Evolutionary conservation across 2,329 filamentous ascomycete genomes (phyloP).

Genomic region (Paecilomyces formosus): DNA sequence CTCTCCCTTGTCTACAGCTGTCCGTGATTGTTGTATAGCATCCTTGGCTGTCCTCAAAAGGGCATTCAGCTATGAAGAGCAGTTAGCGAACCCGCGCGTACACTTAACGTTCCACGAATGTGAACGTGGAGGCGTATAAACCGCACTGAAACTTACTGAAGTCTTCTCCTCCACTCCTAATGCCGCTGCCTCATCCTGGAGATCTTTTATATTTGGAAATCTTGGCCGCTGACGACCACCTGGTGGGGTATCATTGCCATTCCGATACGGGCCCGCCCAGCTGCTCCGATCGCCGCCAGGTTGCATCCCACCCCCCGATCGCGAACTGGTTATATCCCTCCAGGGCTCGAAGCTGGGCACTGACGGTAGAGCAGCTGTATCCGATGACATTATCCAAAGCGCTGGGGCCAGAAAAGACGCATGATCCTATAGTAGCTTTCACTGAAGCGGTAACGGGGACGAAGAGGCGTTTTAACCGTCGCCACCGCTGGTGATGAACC

Average conservation of each 20-base stretch:
- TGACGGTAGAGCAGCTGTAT: conserved; percentile 31
- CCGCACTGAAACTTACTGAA: conserved; percentile 17
- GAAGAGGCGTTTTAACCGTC: background rate
- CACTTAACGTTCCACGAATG: background rate
- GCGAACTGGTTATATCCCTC: conserved; percentile 19
- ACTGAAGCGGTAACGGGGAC: background rate
- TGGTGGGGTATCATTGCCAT: conserved; percentile 11
- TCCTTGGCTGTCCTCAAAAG: conserved; percentile 28
- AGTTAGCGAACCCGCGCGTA: conserved; percentile 10
- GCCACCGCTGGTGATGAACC: background rate
- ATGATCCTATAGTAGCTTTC: conserved; percentile 13
- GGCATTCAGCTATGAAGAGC: conserved; percentile 21
- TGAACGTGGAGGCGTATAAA: background rate
- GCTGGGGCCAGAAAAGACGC: conserved; percentile 6
- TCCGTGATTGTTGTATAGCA: conserved; percentile 26
- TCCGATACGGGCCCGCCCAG: conserved; percentile 17
- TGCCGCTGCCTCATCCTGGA: conserved; percentile 30
- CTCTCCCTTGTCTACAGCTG: conserved; percentile 23
- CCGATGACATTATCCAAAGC: conserved; percentile 28
- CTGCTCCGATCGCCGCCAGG: conserved; percentile 16
- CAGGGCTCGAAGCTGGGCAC: conserved; percentile 25
- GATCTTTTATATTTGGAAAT: conserved; percentile 33
- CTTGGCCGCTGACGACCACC: conserved; percentile 14
- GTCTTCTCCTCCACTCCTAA: conserved; percentile 24
- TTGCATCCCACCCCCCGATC: conserved; percentile 21